Evolutionary conservation across 164 flowering plant genomes (phyloP), one percentile per base, ranked within the genome.

Genomic region (Aristolochia californica): DNA sequence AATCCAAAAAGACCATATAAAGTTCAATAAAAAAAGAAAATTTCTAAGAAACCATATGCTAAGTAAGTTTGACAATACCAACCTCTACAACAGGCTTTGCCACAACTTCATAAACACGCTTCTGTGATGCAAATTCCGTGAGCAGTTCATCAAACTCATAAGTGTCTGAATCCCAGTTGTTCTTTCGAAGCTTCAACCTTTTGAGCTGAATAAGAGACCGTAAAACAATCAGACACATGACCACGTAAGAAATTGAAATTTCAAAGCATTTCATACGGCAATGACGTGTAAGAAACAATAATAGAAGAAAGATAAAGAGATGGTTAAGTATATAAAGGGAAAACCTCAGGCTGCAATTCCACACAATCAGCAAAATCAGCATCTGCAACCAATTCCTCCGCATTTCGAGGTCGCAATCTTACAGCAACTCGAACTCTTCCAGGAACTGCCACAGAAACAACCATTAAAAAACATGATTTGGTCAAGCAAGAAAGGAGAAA

Each of bases 41-140:
- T 12, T 5, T 28, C 40, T 34, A 34, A 34, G 1, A 34, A n/a
- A 34, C 40, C 15, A 14, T 17, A 23, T 22, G 5, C 27, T 50
- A 10, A 2, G 9, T 26, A 22, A 50, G 14, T 50, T 24, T 23
- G 12, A 48, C 27, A n/a, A 1, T 17, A 50, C 34, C 51, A 27
- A 89, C 97, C 97, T 94, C 99, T 45, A 94, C 97, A 58, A 94
- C 99, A 60, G 99, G 99, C 69, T 90, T 94, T 40, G 99, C 99
- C 50, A 94, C 99, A 58, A 82, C 97, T 78, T 94, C 96, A 58
- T 89, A 94, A 11, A 89, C 99, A 64, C 99, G 97, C 69, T 88
- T 94, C 66, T 94, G 97, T 13, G 99, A 94, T 56, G 99, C 85
- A 72, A 80, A 87, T 68, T 90, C 99, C 17, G 99, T 94, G 38